phyloP scores from a whole-genome alignment of 2,329 filamentous ascomycete genomes.

The Epichloe typhina region DNA sequence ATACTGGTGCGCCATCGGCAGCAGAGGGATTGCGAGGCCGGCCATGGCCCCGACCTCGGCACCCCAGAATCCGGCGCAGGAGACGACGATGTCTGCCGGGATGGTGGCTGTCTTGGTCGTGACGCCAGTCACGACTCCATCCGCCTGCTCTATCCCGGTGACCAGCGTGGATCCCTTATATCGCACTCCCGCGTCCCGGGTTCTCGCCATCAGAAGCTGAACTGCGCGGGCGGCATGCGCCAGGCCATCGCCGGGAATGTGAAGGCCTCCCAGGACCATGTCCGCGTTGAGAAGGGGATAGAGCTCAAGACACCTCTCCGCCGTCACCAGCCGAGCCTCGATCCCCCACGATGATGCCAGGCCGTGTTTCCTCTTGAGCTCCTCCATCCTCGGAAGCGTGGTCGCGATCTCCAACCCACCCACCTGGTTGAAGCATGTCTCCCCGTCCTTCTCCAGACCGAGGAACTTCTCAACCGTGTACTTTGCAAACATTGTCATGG shows the following conservation, averaged over 20 bases:
- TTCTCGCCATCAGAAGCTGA: constrained; percentile 46
- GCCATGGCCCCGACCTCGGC: constrained; percentile 51
- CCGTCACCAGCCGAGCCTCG: constrained; percentile 35
- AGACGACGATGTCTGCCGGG: constrained; percentile 46
- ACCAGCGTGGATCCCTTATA: constrained; percentile 45
- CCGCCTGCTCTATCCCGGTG: constrained; percentile 37
- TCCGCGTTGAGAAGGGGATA: constrained; percentile 43
- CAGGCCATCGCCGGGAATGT: constrained; percentile 48
- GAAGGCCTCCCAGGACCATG: constrained; percentile 42
- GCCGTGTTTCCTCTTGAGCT: constrained; percentile 49
- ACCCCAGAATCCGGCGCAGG: constrained; percentile 53
- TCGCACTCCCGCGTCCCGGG: constrained; percentile 40
- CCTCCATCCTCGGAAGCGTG: constrained; percentile 42
- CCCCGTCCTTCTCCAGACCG: constrained; percentile 27
- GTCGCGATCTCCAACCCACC: constrained; percentile 51
- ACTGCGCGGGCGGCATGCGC: constrained; percentile 48
- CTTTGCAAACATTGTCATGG: constrained; percentile 43
- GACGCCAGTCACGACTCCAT: constrained; percentile 42
- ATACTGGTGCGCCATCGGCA: constrained; percentile 51
- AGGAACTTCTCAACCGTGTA: constrained; percentile 50
- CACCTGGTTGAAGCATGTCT: constrained; percentile 45
- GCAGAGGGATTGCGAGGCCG: constrained; percentile 41
- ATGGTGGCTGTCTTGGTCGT: constrained; percentile 33
- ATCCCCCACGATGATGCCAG: constrained; percentile 49
- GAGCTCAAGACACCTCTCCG: constrained; percentile 36